Conservation (phyloP, 1,284 basidiomycete genomes). For the Cystobasidium sp. region DNA sequence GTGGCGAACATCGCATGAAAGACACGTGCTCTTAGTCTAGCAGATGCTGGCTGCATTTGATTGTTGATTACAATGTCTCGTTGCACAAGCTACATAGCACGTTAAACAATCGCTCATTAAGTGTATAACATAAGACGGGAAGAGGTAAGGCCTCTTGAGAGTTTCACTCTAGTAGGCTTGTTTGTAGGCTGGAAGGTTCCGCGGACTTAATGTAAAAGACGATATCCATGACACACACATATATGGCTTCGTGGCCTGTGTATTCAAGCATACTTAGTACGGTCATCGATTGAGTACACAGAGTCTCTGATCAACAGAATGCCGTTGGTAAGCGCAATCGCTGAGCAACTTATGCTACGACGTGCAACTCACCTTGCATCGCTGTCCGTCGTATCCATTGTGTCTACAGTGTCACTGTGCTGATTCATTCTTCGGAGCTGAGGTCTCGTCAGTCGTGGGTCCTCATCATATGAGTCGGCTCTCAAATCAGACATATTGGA, state of each 20-base stretch:
- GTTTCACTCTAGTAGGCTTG: too few species aligned
- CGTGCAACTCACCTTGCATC: neutral
- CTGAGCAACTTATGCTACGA: neutral
- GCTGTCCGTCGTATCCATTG: neutral
- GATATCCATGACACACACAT: neutral
- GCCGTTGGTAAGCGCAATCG: neutral
- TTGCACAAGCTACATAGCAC: too few species aligned
- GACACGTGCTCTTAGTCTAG: too few species aligned
- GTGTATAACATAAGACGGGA: too few species aligned
- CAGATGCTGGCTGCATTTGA: too few species aligned
- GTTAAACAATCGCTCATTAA: too few species aligned
- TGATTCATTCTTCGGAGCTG: neutral
- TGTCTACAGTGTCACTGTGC: too few species aligned
- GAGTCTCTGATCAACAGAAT: neutral
- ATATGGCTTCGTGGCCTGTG: neutral
- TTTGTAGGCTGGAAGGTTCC: too few species aligned
- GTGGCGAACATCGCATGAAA: too few species aligned
- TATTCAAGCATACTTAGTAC: conserved; percentile 22
- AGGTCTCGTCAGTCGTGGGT: conserved; percentile 8
- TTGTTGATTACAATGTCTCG: too few species aligned
- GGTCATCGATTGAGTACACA: conserved; percentile 32
- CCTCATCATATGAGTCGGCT: conserved; percentile 6
- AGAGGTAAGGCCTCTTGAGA: too few species aligned
- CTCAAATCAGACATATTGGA: conserved; percentile 19
- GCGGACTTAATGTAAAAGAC: too few species aligned